Conservation (phyloP, 495 filamentous ascomycete species). For the Annulohypoxylon bovei region DNA sequence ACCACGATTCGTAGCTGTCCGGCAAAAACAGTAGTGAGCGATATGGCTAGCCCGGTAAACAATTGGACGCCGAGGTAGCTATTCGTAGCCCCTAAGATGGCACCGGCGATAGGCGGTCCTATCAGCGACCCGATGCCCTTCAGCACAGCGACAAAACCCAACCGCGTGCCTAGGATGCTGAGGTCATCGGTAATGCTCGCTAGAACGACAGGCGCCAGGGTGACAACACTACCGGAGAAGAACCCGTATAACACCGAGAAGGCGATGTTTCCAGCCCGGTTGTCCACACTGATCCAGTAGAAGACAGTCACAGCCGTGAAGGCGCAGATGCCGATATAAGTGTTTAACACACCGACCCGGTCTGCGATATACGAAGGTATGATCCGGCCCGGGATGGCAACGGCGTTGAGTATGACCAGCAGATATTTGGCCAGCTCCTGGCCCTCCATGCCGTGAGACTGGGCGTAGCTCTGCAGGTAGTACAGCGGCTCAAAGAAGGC, state of each 20-base stretch:
- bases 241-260: constrained; percentile 7
- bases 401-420: constrained; percentile 2
- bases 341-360: not conserved
- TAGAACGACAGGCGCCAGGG: not conserved
- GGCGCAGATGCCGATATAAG: constrained; percentile 3
- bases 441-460: not conserved
- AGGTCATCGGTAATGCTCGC: constrained; percentile 3
- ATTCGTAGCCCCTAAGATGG: not conserved
- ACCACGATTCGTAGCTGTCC: not conserved
- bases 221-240: constrained; percentile 3
- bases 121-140: constrained; percentile 2
- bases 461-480: constrained; percentile 5
- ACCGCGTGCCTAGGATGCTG: not conserved
- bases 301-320: not conserved
- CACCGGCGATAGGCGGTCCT: not conserved
- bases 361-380: constrained; percentile 1
- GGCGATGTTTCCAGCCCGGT: constrained; percentile 2
- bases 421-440: constrained; percentile 1
- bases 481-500: constrained; percentile 7
- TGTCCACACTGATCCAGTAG: constrained; percentile 11
- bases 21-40: not conserved
- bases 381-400: not conserved
- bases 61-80: constrained; percentile 10
- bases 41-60: not conserved
- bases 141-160: constrained; percentile 6